Base-by-base conservation (phyloP, 495 filamentous ascomycete genomes). In the Aspergillus homomorphus region DNA sequence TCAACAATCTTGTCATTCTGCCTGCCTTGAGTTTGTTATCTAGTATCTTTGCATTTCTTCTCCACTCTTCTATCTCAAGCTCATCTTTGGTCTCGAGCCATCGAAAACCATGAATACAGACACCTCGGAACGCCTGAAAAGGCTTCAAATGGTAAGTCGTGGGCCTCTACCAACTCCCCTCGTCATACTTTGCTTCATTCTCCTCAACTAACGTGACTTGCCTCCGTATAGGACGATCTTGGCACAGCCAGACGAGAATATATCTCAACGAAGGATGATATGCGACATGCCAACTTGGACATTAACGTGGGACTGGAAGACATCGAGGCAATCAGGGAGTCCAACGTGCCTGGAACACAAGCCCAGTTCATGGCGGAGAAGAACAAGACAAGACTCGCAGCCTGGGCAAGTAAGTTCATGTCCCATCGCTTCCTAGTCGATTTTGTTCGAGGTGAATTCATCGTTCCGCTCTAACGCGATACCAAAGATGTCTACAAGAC, bases 221-320 rank as follows among this genome's bases (percentile, higher is more conserved):
- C 20, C 18, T 21, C 51, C 10, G 7, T 23, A 58, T 54, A 77
- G 74, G 66, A 53, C 1, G 74, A 76, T 30, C 42, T 77, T 6
- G 75, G 75, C 18, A 69, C 64, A 0, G 66, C 62, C 1, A 66
- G 75, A 41, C 67, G 73, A 10, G 69, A 76, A 28, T 48, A 61
- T 21, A 64, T 76, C 14, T 67, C 72, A 8, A 73, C 72, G 6
- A 45, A 33, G 2, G 70, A 77, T 49, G 33, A 48, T 12, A 5
- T 2, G 15, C 44, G 33, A 49, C 56, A 20, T 12, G 24, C 44
- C 21, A n/a, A n/a, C n/a, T n/a, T n/a, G n/a, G n/a, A n/a, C n/a
- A 21, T 16, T 5, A 53, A 52, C 0, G 20, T 61, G 3, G 53
- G 57, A 3, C 18, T 69, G 16, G 54, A 64, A 48, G 56, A 59